Evolutionary conservation across 148 eudicot species (phyloP).

Genomic region (Persicaria tinctoria): DNA sequence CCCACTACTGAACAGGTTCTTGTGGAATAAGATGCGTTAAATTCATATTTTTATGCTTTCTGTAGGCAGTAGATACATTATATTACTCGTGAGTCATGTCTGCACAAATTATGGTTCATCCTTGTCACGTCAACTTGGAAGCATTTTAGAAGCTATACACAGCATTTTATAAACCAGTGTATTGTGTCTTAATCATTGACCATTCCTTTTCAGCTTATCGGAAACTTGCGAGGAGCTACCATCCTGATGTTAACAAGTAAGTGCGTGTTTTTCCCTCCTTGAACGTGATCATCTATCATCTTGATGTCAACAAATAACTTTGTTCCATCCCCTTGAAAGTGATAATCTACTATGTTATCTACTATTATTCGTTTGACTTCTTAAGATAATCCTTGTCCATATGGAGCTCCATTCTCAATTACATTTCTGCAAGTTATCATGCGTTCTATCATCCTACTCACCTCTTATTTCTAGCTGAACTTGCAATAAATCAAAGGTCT

Average conservation of each 20-base stretch:
- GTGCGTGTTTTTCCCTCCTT: slow-evolving; percentile 16
- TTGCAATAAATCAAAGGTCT: not conserved
- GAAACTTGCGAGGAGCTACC: slow-evolving; percentile 93
- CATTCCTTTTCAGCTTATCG: slow-evolving; percentile 68
- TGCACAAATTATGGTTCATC: not conserved
- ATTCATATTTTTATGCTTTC: not conserved
- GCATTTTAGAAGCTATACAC: not conserved
- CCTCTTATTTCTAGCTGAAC: slow-evolving; percentile 5
- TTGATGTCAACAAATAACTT: not conserved
- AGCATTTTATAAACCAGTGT: not conserved
- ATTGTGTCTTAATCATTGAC: slow-evolving; percentile 2
- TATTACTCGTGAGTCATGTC: not conserved
- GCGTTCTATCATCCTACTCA: slow-evolving; percentile 5
- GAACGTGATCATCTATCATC: not conserved
- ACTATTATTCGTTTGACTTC: slow-evolving; percentile 2
- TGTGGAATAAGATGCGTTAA: not conserved
- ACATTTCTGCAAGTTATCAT: not conserved
- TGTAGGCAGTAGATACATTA: not conserved
- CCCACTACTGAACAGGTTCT: not conserved
- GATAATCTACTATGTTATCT: not conserved
- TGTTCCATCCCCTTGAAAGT: not conserved
- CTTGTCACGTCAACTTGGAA: not conserved
- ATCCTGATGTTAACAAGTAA: slow-evolving; percentile 99
- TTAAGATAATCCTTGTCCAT: not conserved
- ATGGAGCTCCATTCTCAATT: not conserved